Percentiles rank a stretch among this genome's conserved stretches.
phyloP scores from a whole-genome alignment of 148 eudicot species.

The Rheum nobile region DNA sequence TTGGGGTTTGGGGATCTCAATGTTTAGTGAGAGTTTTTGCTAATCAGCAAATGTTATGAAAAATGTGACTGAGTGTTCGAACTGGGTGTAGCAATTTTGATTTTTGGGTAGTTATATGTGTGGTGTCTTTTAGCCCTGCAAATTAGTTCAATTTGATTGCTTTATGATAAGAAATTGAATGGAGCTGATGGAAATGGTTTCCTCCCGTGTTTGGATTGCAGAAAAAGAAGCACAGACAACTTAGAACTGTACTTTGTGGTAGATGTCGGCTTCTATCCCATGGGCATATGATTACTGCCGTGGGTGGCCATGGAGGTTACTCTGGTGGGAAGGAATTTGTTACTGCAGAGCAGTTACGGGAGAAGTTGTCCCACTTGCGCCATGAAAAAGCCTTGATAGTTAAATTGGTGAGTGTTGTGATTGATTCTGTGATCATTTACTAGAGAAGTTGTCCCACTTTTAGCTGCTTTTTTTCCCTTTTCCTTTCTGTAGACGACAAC shows the following conservation, averaged over 20 bases:
- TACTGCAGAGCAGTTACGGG: conserved; percentile 84
- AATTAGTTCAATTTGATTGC: not conserved
- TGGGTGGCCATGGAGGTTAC: conserved; percentile 98
- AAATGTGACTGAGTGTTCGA: not conserved
- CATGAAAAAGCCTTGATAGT: conserved; percentile 82
- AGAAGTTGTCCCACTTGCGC: conserved; percentile 86
- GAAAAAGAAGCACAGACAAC: conserved; percentile 94
- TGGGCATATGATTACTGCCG: conserved; percentile 97
- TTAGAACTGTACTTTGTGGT: conserved; percentile 70
- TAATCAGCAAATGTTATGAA: not conserved
- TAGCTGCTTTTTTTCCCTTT: too few species aligned
- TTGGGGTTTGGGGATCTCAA: not conserved
- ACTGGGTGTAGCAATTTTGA: not conserved
- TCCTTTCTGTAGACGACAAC: too few species aligned
- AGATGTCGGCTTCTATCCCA: conserved; percentile 88
- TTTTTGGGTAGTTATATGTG: not conserved
- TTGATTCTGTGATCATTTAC: not conserved
- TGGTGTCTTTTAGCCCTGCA: not conserved
- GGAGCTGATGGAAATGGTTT: not conserved
- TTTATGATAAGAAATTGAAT: not conserved
- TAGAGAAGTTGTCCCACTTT: too few species aligned
- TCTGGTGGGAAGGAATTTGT: conserved; percentile 91
- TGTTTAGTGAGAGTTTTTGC: not conserved
- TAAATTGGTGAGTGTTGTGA: conserved; percentile 78
- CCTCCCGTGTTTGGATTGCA: conserved; percentile 15